phyloP scores from a whole-genome alignment of 2,329 filamentous ascomycete genomes.

The Hypoxylon sp. region DNA sequence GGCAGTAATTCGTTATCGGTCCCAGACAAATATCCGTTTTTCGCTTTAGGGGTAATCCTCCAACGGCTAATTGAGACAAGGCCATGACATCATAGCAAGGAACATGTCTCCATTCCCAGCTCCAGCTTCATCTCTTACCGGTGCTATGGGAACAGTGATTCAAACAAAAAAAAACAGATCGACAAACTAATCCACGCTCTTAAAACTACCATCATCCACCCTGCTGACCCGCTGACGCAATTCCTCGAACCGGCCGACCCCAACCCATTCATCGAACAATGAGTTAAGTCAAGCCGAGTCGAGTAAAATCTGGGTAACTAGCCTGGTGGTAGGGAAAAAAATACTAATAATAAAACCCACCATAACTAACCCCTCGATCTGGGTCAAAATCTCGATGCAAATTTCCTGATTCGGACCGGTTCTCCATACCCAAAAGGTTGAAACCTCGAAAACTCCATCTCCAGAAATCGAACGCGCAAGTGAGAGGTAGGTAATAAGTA shows the following conservation, averaged over 20 bases:
- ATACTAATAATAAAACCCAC: slow-evolving; percentile 25
- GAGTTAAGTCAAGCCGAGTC: not conserved
- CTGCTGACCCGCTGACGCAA: slow-evolving; percentile 36
- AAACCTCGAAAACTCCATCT: slow-evolving; percentile 6
- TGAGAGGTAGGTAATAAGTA: not conserved
- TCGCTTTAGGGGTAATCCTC: slow-evolving; percentile 8
- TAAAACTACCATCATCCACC: slow-evolving; percentile 13
- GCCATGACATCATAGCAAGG: slow-evolving; percentile 28
- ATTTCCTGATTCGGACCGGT: slow-evolving; percentile 25
- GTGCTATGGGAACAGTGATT: slow-evolving; percentile 15
- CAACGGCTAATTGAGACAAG: slow-evolving; percentile 1
- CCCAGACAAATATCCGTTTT: slow-evolving; percentile 10
- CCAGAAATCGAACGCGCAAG: slow-evolving; percentile 1
- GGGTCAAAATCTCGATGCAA: slow-evolving; percentile 32
- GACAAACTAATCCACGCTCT: too few species aligned
- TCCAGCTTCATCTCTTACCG: slow-evolving; percentile 6
- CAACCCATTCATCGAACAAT: slow-evolving; percentile 5
- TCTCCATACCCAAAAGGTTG: slow-evolving; percentile 10
- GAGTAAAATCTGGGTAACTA: not conserved
- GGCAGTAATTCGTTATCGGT: slow-evolving; percentile 22
- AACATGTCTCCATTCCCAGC: slow-evolving; percentile 1
- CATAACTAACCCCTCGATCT: slow-evolving; percentile 16
- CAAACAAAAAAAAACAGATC: slow-evolving; percentile 23
- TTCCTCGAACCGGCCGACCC: slow-evolving; percentile 3
- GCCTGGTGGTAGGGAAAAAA: not conserved